phyloP scores from a whole-genome alignment of 1,139 yeast genomes.

The Suhomyces panamericanus region DNA sequence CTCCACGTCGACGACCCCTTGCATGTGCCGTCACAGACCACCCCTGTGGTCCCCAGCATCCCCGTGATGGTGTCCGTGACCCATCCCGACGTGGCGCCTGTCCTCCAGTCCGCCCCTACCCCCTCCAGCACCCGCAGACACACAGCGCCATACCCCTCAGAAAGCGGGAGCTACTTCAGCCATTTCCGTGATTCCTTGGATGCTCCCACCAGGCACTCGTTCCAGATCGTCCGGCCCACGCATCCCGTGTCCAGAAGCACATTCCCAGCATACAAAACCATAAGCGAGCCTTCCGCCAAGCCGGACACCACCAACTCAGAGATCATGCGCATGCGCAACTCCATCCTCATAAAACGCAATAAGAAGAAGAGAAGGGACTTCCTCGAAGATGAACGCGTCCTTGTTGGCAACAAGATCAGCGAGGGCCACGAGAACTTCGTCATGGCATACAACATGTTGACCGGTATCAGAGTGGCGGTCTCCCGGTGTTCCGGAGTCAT shows the following conservation, averaged over 20 bases:
- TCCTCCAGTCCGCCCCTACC: background rate
- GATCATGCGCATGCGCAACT: slow-evolving; percentile 43
- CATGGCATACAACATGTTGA: slow-evolving; percentile 94
- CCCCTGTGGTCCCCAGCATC: background rate
- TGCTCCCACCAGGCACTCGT: slow-evolving; percentile 13
- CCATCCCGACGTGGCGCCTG: background rate
- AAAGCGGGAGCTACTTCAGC: slow-evolving; percentile 3
- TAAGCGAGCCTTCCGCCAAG: slow-evolving; percentile 7
- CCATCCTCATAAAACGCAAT: slow-evolving; percentile 44
- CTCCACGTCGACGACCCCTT: slow-evolving; percentile 9
- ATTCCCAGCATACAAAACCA: slow-evolving; percentile 19
- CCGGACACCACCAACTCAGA: slow-evolving; percentile 31
- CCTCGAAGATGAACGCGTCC: slow-evolving; percentile 61
- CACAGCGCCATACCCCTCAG: slow-evolving; percentile 23
- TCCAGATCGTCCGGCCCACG: slow-evolving; percentile 12
- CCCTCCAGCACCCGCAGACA: slow-evolving; percentile 20
- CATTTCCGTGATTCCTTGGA: slow-evolving; percentile 2
- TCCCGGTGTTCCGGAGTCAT: slow-evolving; percentile 87
- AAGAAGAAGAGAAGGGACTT: slow-evolving; percentile 42
- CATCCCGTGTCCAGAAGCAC: slow-evolving; percentile 21
- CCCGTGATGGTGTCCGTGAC: background rate
- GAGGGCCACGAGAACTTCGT: slow-evolving; percentile 94
- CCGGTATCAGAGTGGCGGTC: slow-evolving; percentile 95
- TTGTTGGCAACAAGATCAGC: slow-evolving; percentile 78
- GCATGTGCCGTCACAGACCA: slow-evolving; percentile 4